Conservation (phyloP, 2,329 filamentous ascomycete species). For the Claviceps citrina region DNA sequence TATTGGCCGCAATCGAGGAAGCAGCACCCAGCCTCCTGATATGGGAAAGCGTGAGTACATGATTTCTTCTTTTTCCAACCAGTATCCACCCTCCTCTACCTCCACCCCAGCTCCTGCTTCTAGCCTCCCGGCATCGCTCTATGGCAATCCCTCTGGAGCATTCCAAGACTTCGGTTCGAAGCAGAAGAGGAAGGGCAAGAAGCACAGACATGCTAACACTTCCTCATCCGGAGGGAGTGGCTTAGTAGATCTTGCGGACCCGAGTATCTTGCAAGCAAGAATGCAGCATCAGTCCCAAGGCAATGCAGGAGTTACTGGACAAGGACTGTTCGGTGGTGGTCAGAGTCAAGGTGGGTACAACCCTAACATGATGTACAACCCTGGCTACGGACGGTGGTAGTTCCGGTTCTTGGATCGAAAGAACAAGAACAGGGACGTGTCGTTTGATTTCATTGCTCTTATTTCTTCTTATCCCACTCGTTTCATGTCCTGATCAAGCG, state of each 20-base stretch:
- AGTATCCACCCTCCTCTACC: slow-evolving; percentile 68
- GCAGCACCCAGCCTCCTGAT: slow-evolving; percentile 61
- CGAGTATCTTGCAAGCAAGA: slow-evolving; percentile 96
- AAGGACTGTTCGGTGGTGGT: slow-evolving; percentile 78
- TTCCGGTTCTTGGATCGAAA: slow-evolving; percentile 5
- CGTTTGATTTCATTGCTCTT: slow-evolving; percentile 8
- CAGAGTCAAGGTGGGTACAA: slow-evolving; percentile 93
- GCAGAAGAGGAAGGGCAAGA: slow-evolving; percentile 99
- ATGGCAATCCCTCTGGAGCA: slow-evolving; percentile 69
- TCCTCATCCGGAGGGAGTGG: slow-evolving; percentile 98
- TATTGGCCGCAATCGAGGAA: slow-evolving; percentile 53
- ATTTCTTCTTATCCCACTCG: slow-evolving; percentile 5
- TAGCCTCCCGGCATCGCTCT: slow-evolving; percentile 81
- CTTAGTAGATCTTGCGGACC: slow-evolving; percentile 99
- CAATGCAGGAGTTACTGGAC: slow-evolving; percentile 57
- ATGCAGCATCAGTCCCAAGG: slow-evolving; percentile 78
- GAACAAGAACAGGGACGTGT: slow-evolving; percentile 2
- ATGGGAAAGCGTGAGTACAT: slow-evolving; percentile 96
- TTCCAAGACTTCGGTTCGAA: slow-evolving; percentile 88
- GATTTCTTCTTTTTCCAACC: slow-evolving; percentile 81
- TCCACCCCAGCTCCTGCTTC: slow-evolving; percentile 78
- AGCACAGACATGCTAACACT: slow-evolving; percentile 99
- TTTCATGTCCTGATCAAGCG: slow-evolving; percentile 10
- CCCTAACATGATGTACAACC: slow-evolving; percentile 67
- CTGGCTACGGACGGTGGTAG: slow-evolving; percentile 56